Conservation (phyloP, 169 alveolate species). For the Amoebophrya sp. region DNA sequence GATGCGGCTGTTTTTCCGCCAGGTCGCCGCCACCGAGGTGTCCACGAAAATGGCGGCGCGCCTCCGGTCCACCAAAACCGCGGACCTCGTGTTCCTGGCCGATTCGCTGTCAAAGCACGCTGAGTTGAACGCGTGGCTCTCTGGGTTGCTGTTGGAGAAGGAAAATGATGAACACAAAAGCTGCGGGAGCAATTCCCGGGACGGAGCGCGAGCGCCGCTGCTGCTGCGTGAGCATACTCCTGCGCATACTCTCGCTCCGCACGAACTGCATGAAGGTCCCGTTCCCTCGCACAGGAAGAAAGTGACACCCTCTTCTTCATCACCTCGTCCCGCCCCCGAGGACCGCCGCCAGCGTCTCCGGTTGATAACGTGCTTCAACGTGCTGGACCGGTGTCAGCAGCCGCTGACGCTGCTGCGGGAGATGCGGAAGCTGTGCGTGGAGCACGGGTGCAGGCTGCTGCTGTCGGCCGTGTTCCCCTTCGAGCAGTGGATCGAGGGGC, state of each 20-base stretch:
- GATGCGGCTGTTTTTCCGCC: neutral
- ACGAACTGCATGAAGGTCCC: too few relatives aligned
- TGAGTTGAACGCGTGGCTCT: too few relatives aligned
- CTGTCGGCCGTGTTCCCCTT: neutral
- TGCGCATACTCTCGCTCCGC: too few relatives aligned
- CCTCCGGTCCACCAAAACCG: neutral
- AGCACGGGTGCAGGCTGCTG: neutral
- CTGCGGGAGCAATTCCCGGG: too few relatives aligned
- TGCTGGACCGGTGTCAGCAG: neutral
- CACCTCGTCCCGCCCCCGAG: too few relatives aligned
- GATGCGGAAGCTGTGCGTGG: neutral
- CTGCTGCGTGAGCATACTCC: too few relatives aligned
- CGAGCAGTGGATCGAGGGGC: neutral
- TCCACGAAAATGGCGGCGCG: neutral
- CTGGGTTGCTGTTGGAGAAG: too few relatives aligned
- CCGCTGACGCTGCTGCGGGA: neutral
- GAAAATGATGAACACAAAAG: too few relatives aligned
- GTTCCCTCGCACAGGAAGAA: too few relatives aligned
- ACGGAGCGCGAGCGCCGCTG: too few relatives aligned
- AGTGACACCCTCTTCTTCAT: too few relatives aligned
- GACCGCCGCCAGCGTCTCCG: neutral
- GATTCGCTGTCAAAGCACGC: too few relatives aligned
- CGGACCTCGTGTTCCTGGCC: neutral
- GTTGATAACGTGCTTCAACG: neutral
- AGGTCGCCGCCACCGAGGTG: neutral